Evolutionary conservation across 768 basidiomycete genomes (phyloP).

Genomic region (Psilocybe sp.): DNA sequence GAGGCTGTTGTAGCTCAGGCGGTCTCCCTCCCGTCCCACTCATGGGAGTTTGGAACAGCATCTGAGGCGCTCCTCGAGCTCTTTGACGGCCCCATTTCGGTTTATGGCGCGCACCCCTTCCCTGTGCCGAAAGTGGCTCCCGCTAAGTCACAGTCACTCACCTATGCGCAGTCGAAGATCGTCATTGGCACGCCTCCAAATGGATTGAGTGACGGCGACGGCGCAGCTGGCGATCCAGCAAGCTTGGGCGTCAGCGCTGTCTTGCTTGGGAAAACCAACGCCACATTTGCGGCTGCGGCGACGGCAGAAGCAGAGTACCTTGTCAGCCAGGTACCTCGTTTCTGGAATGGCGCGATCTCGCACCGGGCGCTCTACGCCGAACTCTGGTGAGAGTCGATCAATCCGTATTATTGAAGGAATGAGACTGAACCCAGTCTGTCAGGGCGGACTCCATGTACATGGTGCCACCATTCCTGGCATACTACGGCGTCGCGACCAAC

Average conservation of each 20-base stretch:
- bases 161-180: conserved; percentile 38
- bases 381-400: conserved; percentile 33
- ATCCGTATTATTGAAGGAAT: neutral
- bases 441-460: conserved; percentile 53
- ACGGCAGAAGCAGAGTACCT: conserved; percentile 29
- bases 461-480: conserved; percentile 50
- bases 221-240: conserved; percentile 44
- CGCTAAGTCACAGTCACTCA: conserved; percentile 24
- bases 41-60: conserved; percentile 47
- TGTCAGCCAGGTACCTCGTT: conserved; percentile 33
- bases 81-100: conserved; percentile 34
- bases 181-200: conserved; percentile 30
- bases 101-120: conserved; percentile 36
- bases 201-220: conserved; percentile 34
- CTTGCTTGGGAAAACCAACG: conserved; percentile 35
- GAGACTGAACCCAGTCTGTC: neutral
- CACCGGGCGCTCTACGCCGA: conserved; percentile 36
- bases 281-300: conserved; percentile 30
- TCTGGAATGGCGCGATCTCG: conserved; percentile 43
- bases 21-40: conserved; percentile 36
- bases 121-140: conserved; percentile 23
- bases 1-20: conserved; percentile 29
- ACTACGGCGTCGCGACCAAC: conserved; percentile 36
- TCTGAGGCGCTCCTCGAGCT: conserved; percentile 43
- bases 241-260: conserved; percentile 47